Conservation (phyloP, 768 basidiomycete genomes). For the Suillus discolor region DNA sequence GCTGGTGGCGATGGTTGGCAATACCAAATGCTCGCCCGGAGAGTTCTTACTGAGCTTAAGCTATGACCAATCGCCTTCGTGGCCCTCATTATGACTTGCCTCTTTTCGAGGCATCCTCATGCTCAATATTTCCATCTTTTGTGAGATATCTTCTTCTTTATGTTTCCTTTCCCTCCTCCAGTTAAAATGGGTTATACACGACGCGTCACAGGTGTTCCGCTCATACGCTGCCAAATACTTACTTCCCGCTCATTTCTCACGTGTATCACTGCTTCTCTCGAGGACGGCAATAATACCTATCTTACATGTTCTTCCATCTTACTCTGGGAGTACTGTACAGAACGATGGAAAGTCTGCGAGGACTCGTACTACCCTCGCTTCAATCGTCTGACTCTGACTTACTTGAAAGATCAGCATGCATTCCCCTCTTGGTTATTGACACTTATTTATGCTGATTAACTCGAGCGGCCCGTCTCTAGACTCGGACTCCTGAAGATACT, state of each 20-base stretch:
- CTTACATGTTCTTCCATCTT: constrained; percentile 3
- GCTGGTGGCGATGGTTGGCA: constrained; percentile 93
- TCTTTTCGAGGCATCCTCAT: constrained; percentile 15
- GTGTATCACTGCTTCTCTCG: constrained; percentile 15
- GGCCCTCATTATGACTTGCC: constrained; percentile 2
- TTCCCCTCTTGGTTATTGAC: background rate
- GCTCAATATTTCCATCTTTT: constrained; percentile 17
- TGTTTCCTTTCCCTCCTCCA: constrained; percentile 2
- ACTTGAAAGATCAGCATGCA: background rate
- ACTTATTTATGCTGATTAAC: background rate
- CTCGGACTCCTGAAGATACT: background rate
- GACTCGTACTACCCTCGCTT: background rate
- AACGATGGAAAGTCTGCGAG: background rate
- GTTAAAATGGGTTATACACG: constrained; percentile 9
- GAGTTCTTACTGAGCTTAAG: constrained; percentile 87
- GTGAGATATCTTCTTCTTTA: constrained; percentile 22
- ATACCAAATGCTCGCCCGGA: constrained; percentile 92
- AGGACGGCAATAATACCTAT: constrained; percentile 17
- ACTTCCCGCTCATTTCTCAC: constrained; percentile 12
- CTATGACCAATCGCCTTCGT: constrained; percentile 46
- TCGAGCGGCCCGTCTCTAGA: background rate
- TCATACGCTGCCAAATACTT: constrained; percentile 7
- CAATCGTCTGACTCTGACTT: background rate
- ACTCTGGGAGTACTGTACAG: background rate
- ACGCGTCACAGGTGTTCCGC: constrained; percentile 8